Base-by-base conservation (phyloP, 1,284 basidiomycete genomes). In the Puccinia triticina region DNA sequence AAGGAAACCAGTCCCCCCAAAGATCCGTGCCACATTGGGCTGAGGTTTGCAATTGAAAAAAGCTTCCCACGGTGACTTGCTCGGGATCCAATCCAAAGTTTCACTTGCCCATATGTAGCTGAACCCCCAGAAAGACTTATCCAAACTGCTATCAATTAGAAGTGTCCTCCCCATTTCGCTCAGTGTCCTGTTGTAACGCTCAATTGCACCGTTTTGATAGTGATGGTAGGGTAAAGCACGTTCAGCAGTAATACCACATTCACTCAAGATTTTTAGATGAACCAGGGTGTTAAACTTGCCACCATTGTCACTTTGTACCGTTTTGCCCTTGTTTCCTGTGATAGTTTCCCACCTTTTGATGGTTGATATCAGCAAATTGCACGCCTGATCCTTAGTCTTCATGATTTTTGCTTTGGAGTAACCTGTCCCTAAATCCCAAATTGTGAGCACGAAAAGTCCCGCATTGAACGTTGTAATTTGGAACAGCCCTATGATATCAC, bases 111-210 rank as follows among this genome's bases (percentile, higher is more conserved):
- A 61, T 0, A 77, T 1, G 40, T 37, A 66, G 7, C 53, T 37
- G 1, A 26, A 26, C 14, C 46, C 57, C 57, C 57, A 77, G 26
- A 43, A 77, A 1, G 18, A 1, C 23, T 50, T 77, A 7, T 23
- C 26, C 3, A 77, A 34, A 16, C 46, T 46, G 5, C 76, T 77
- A 16, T 61, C 57, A 32, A 50, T 21, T 2, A 77, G 34, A 34
- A 77, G 0, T 18, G 76, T 29, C 0, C 76, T 11, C 0, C 40
- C 76, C 57, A 77, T 66, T 3, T 67, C 76, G 1, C 12, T 10
- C 29, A 77, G 1, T n/a, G 61, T 77, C n/a, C 76, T 46, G 61
- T 66, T 77, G 40, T 50, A 48, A 2, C 75, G 0, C 32, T 77
- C 75, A 1, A 46, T 46, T 3, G 14, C 59, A 2, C 75, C 75